These are phyloP conservation scores for Fonsecaea erecta DNA, from an alignment of 2,329 filamentous ascomycete genomes.

Conservation along the genomic window DNA sequence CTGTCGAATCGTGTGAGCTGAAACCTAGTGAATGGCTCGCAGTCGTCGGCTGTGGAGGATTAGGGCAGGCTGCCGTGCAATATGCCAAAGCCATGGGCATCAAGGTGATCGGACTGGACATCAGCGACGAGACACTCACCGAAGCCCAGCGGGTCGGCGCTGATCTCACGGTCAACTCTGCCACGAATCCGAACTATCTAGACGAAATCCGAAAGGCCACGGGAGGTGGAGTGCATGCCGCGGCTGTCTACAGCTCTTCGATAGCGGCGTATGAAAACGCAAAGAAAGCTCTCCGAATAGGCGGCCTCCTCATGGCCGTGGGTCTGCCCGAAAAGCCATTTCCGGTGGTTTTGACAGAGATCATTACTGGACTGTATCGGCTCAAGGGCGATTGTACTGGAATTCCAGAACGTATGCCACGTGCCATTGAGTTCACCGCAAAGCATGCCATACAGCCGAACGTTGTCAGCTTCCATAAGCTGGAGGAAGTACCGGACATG, in stretches of 20 bases:
- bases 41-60: constrained; percentile 35
- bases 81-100: constrained; percentile 38
- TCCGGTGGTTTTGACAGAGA: neutral
- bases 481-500: constrained; percentile 21
- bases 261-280: constrained; percentile 20
- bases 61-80: constrained; percentile 37
- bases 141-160: constrained; percentile 42
- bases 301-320: constrained; percentile 15
- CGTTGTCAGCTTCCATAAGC: constrained; percentile 10
- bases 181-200: constrained; percentile 2
- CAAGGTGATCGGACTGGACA: constrained; percentile 13
- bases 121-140: constrained; percentile 48
- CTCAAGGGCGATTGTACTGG: neutral
- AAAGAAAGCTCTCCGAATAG: constrained; percentile 12
- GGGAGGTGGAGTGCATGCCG: constrained; percentile 10
- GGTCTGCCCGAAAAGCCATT: neutral
- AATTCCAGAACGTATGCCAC: constrained; percentile 1
- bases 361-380: neutral
- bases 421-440: constrained; percentile 1
- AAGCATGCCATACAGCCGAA: constrained; percentile 8
- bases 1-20: constrained; percentile 5
- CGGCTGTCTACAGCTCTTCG: constrained; percentile 17
- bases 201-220: constrained; percentile 8
- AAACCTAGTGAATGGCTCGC: constrained; percentile 34
- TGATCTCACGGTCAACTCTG: neutral